Percentiles rank a stretch among this genome's conserved stretches.
Conservation (phyloP, 352 stramenopile genomes). For the Globisporangium ultimum region DNA sequence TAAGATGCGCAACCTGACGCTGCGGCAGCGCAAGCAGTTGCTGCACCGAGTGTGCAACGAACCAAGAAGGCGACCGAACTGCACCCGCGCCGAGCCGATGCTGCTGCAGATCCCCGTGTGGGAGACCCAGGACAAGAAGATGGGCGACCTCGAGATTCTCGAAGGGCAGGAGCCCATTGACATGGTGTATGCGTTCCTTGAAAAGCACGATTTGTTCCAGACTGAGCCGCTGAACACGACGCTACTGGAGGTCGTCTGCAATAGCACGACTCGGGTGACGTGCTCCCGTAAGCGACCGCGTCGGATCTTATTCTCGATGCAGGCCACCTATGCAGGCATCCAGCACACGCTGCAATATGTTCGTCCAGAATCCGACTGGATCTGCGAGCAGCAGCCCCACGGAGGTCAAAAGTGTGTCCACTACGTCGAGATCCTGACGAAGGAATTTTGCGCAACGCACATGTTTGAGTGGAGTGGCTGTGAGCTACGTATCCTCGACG, state of each 20-base stretch:
- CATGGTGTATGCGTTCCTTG: constrained; percentile 81
- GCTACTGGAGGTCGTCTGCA: constrained; percentile 64
- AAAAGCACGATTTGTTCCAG: constrained; percentile 85
- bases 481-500: constrained; percentile 53
- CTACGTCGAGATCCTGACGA: constrained; percentile 62
- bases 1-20: constrained; percentile 58
- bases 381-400: constrained; percentile 40
- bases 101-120: constrained; percentile 72
- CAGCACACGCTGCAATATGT: constrained; percentile 74
- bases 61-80: constrained; percentile 58
- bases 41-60: constrained; percentile 72
- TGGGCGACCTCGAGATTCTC: constrained; percentile 68
- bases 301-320: constrained; percentile 73
- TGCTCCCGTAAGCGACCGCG: constrained; percentile 54
- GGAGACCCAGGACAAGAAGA: constrained; percentile 63
- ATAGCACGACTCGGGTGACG: constrained; percentile 51
- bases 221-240: constrained; percentile 75
- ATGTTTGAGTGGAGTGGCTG: constrained; percentile 66
- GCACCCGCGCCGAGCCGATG: constrained; percentile 73
- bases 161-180: constrained; percentile 80
- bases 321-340: constrained; percentile 70
- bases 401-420: constrained; percentile 68
- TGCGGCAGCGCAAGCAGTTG: constrained; percentile 62
- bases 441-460: constrained; percentile 68
- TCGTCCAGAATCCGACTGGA: constrained; percentile 75